These are phyloP conservation scores for Bimuria novae-zelandiae DNA, from an alignment of 2,329 filamentous ascomycete species.

Conservation along the genomic window DNA sequence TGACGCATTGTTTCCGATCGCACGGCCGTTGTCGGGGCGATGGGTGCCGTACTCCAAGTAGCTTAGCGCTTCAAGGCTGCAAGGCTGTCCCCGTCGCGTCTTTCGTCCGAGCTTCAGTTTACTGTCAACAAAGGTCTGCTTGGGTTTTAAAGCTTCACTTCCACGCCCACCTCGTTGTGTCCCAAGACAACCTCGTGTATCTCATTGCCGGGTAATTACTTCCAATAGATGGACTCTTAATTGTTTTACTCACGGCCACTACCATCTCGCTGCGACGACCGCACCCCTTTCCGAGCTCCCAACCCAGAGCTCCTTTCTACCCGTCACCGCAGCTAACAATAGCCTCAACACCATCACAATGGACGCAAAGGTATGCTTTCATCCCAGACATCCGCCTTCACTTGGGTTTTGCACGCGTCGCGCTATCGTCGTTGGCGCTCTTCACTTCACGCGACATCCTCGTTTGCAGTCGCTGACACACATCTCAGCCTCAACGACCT, in stretches of 20 bases:
- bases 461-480: constrained; percentile 24
- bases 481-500: constrained; percentile 69
- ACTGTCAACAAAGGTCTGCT: constrained; percentile 3
- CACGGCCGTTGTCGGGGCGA: constrained; percentile 3
- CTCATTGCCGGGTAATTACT: constrained; percentile 44
- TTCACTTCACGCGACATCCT: constrained; percentile 11
- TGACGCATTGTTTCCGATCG: constrained; percentile 1
- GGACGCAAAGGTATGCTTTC: constrained; percentile 51
- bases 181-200: constrained; percentile 39
- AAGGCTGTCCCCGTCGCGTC: background rate
- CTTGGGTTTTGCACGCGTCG: background rate
- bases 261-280: constrained; percentile 36
- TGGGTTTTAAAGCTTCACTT: constrained; percentile 11
- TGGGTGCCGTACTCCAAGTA: background rate
- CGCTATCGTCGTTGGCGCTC: constrained; percentile 8
- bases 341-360: constrained; percentile 36
- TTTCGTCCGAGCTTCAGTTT: background rate
- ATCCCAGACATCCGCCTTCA: background rate
- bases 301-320: constrained; percentile 21
- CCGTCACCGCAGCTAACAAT: constrained; percentile 29
- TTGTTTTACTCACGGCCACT: constrained; percentile 42
- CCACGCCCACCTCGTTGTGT: constrained; percentile 27
- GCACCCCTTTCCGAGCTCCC: constrained; percentile 32
- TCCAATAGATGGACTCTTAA: constrained; percentile 41
- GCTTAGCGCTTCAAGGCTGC: background rate